Evolutionary conservation across 768 basidiomycete species (phyloP).

Genomic region (Amanita polypyramis): DNA sequence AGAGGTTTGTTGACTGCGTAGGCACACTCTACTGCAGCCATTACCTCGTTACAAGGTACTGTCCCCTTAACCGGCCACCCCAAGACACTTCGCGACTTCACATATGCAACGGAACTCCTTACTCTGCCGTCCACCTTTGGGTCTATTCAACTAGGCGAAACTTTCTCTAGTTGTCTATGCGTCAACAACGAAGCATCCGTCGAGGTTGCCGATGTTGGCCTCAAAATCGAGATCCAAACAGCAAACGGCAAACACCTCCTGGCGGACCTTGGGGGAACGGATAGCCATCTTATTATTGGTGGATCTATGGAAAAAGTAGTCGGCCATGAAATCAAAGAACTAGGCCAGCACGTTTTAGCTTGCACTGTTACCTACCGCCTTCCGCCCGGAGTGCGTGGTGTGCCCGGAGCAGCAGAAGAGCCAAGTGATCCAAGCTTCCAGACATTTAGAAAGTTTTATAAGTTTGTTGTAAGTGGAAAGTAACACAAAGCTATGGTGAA

Average conservation of each 20-base stretch:
- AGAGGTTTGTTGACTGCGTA: slow-evolving; percentile 13
- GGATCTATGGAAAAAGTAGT: slow-evolving; percentile 61
- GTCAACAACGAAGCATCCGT: slow-evolving; percentile 69
- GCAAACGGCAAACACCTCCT: slow-evolving; percentile 51
- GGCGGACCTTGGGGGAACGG: slow-evolving; percentile 51
- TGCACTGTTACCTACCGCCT: slow-evolving; percentile 80
- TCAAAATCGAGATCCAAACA: slow-evolving; percentile 84
- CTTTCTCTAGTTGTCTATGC: slow-evolving; percentile 73
- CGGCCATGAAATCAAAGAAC: slow-evolving; percentile 86
- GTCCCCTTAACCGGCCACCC: slow-evolving; percentile 65
- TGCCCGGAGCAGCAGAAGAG: slow-evolving; percentile 38
- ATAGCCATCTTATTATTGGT: slow-evolving; percentile 36
- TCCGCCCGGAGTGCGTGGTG: slow-evolving; percentile 42
- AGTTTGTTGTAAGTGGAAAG: slow-evolving; percentile 61
- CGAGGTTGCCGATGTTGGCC: slow-evolving; percentile 49
- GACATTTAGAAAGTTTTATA: slow-evolving; percentile 84
- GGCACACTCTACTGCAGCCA: slow-evolving; percentile 67
- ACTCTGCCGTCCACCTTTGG: slow-evolving; percentile 80
- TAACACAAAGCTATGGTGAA: background rate
- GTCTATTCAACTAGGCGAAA: slow-evolving; percentile 81
- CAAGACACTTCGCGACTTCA: slow-evolving; percentile 76
- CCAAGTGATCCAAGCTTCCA: slow-evolving; percentile 45
- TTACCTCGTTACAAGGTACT: slow-evolving; percentile 67
- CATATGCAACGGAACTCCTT: slow-evolving; percentile 68
- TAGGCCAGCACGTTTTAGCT: slow-evolving; percentile 83